Evolutionary conservation across 139 green algal genomes (phyloP), one percentile per base, ranked within the genome.

Genomic region (Chlamydomonas incerta): DNA sequence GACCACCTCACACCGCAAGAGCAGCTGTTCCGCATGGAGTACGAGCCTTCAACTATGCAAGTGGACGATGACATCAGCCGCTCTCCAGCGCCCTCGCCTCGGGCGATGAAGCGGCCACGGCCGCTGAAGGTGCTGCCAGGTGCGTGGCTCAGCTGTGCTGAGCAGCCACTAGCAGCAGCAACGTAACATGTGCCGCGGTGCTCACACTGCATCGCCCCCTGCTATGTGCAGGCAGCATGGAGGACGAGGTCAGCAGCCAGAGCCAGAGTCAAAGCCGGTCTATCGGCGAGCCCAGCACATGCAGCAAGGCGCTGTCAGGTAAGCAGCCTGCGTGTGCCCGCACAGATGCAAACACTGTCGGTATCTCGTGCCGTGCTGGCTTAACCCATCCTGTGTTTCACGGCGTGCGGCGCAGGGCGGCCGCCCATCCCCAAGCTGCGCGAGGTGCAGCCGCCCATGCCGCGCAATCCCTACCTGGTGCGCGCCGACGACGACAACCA

Each of bases 1-100:
- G 91, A 92, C 62, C 89, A 93, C 55, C 82, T 89, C 2, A 94
- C 91, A 9, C 91, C 91, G 0, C 77, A 89, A n/a, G 91, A 94
- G 28, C 91, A 93, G 87, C 83, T 87, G 47, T 94, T 94, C 67
- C 84, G 88, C 18, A 77, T 94, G 72, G 88, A 90, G 28, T 93
- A 93, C 71, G 91, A 89, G 62, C 79, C 74, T 47, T 80, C 73
- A 0, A 65, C 62, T 5, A 75, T 80, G 52, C 58, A 82, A 33
- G 68, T 88, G 35, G 63, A 62, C 23, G 83, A 85, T 5, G 84
- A 87, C 52, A n/a, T 68, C 20, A 87, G 75, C 74, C 65, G 85
- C 10, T 92, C 88, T 23, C 88, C 88, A 8, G 33, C 76, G 33
- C 74, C 75, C 17, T 92, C 88, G 24, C 88, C 85, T 4, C 66